Percentiles rank a stretch among this genome's conserved stretches.
phyloP scores from a whole-genome alignment of 1,284 basidiomycete species.

The Leccinum pachyderme region DNA sequence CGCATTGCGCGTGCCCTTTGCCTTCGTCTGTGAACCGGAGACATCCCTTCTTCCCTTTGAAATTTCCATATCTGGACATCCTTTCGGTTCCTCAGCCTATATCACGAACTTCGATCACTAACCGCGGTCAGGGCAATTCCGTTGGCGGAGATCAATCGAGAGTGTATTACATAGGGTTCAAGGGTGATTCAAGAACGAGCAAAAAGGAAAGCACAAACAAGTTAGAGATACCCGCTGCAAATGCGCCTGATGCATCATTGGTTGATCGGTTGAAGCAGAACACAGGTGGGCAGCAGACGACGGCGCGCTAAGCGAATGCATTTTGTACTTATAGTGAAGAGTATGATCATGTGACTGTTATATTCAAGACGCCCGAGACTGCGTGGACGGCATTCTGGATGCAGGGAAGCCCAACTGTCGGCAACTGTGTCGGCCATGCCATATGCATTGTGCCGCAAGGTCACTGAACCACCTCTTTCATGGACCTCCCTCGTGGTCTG shows the following conservation, averaged over 20 bases:
- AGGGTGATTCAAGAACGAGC: conserved; percentile 61
- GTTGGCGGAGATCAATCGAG: conserved; percentile 59
- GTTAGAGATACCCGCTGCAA: conserved; percentile 68
- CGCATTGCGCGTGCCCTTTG: conserved; percentile 15
- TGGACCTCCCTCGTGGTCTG: too few species aligned
- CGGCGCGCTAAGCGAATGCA: conserved; percentile 20
- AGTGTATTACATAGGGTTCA: conserved; percentile 80
- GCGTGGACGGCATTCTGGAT: conserved; percentile 28
- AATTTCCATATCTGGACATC: conserved; percentile 22
- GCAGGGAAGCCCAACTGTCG: conserved; percentile 27
- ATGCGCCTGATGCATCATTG: conserved; percentile 64
- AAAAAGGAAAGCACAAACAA: conserved; percentile 60
- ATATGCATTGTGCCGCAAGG: conserved; percentile 5
- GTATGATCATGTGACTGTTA: neutral
- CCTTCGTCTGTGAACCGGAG: neutral
- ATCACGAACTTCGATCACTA: conserved; percentile 12
- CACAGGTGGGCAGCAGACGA: conserved; percentile 36
- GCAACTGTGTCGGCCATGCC: conserved; percentile 23
- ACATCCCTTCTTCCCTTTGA: conserved; percentile 14
- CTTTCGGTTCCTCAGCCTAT: conserved; percentile 6
- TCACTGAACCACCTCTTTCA: too few species aligned
- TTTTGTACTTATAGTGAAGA: neutral
- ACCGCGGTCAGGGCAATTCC: conserved; percentile 54
- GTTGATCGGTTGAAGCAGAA: conserved; percentile 62
- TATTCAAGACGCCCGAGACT: conserved; percentile 28